Base-by-base conservation (phyloP, 1,284 basidiomycete species). In the Polyporus tsugae region DNA sequence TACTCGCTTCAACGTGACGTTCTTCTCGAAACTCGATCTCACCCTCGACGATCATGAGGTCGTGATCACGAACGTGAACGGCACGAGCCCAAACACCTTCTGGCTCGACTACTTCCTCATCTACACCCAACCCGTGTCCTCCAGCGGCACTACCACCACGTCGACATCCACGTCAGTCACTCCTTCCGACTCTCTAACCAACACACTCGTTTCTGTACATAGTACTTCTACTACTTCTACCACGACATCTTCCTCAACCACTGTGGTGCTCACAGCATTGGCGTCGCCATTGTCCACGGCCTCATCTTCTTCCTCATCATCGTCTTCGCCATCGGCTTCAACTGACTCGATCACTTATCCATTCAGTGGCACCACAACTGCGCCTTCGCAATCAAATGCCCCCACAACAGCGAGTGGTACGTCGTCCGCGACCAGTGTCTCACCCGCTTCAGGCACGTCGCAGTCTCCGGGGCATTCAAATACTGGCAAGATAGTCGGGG, bases 21-120 rank as follows among this genome's bases (percentile, higher is more conserved):
- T 73, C 63, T 74, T 72, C 61, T 52, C 59, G 2, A 67, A 60
- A 6, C 64, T 42, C 11, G 60, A 58, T 7, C 68, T 74, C 36
- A 2, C 57, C 4, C 13, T 49, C 4, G 73, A 67, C 1, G 42
- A 60, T 9, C 74, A 75, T 57, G 46, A 42, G 39, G 44, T 75
- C 0, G 38, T 60, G 6, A 70, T 75, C 42, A 74, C 63, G 4
- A 75, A 69, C 41, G 15, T 44, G 9, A 72, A 72, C 36, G 73
- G 73, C 6, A 70, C 71, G 2, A 58, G 41, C n/a, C 73, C 72
- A 1, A 71, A 67, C 57, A 42, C 61, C 4, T 72, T 68, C 22
- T 72, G 67, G 66, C 66, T 75, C 9, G 73, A 74, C 57, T 70
- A 65, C 53, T 74, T 70, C 38, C 64, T 70, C 33, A 41, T 70